Evolutionary conservation across 163 green algal species (phyloP).

Genomic region (Chlorella variabilis): DNA sequence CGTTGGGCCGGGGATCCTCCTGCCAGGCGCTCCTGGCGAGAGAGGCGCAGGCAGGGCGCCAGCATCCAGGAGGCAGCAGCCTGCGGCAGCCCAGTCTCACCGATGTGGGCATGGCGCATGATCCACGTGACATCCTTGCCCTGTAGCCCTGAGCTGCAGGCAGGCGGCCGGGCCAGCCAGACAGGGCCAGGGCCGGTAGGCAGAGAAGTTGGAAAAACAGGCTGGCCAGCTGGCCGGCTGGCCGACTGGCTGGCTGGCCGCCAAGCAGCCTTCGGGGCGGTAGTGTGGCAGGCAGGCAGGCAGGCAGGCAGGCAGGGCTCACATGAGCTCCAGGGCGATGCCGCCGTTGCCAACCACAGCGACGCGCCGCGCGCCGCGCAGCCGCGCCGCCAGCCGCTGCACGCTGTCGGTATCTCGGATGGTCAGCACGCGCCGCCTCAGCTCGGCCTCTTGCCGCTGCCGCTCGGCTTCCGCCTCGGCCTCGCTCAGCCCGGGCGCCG

Average conservation of each 20-base stretch:
- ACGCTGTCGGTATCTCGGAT: conserved; percentile 82
- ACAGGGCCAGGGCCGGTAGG: too few relatives aligned
- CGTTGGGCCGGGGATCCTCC: too few relatives aligned
- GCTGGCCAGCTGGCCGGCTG: not conserved
- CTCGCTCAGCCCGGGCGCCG: not conserved
- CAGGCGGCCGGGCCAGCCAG: not conserved
- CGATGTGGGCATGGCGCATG: conserved; percentile 82
- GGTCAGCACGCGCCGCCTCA: conserved; percentile 57
- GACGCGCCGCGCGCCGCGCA: conserved; percentile 52
- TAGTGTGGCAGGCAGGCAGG: conserved; percentile 5
- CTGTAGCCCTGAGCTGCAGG: conserved; percentile 52
- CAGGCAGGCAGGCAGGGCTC: not conserved
- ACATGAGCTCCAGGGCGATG: conserved; percentile 85
- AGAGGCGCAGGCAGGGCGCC: not conserved
- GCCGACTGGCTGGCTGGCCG: too few relatives aligned
- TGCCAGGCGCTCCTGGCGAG: too few relatives aligned
- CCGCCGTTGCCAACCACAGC: conserved; percentile 84
- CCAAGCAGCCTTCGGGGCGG: too few relatives aligned
- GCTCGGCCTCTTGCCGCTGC: not conserved
- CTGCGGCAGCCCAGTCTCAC: not conserved
- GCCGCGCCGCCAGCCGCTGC: conserved; percentile 38
- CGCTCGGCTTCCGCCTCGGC: not conserved
- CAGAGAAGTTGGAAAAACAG: not conserved
- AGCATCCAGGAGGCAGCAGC: not conserved
- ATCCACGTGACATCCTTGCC: conserved; percentile 80